phyloP scores from a whole-genome alignment of 306 rosid genomes.

The Casuarina glauca region DNA sequence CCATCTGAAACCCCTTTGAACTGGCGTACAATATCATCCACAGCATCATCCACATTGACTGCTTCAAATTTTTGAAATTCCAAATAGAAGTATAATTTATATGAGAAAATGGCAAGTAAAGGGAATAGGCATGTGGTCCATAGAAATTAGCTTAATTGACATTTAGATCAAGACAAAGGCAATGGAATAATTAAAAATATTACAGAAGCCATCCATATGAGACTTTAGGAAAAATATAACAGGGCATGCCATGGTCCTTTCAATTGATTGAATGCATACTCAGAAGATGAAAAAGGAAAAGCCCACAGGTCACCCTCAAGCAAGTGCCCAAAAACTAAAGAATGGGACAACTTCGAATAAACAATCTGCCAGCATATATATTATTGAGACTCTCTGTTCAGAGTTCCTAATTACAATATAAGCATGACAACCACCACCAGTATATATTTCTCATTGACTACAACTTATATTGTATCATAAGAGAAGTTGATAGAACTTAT shows the following conservation, averaged over 20 bases:
- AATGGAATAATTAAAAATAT: slow-evolving; percentile 1
- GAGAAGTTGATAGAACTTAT: neutral
- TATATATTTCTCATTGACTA: neutral
- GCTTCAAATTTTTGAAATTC: slow-evolving; percentile 28
- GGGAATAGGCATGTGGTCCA: neutral
- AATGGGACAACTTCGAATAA: neutral
- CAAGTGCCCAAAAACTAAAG: neutral
- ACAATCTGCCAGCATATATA: neutral
- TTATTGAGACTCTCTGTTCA: neutral
- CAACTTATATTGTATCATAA: neutral
- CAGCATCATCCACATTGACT: slow-evolving; percentile 95
- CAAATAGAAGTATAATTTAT: slow-evolving; percentile 19
- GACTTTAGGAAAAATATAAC: neutral
- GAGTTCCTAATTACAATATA: neutral
- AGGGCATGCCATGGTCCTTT: neutral
- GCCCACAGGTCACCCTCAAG: neutral
- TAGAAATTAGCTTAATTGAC: neutral
- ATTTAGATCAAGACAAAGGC: neutral
- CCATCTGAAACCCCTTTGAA: slow-evolving; percentile 97
- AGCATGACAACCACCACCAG: neutral
- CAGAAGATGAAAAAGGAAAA: neutral
- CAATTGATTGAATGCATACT: neutral
- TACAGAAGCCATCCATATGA: neutral
- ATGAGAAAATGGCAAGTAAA: neutral
- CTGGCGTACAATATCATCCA: slow-evolving; percentile 94